These are phyloP conservation scores for Candida tibetensis DNA, from an alignment of 805 yeast genomes.

Conservation along the genomic window DNA sequence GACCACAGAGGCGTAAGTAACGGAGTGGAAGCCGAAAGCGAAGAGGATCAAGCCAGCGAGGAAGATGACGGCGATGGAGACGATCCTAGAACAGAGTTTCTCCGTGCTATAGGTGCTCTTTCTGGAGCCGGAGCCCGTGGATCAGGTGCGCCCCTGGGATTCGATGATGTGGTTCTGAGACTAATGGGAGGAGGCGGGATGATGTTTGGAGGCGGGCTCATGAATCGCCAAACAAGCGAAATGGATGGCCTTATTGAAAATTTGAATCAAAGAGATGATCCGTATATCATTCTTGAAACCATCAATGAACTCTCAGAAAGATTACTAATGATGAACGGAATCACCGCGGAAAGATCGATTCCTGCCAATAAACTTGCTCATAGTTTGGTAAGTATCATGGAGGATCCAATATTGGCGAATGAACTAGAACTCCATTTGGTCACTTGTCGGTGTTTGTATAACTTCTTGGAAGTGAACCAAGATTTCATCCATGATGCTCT, in stretches of 20 bases:
- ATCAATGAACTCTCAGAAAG: slow-evolving; percentile 63
- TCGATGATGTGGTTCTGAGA: slow-evolving; percentile 34
- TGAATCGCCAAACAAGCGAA: slow-evolving; percentile 24
- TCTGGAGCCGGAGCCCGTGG: slow-evolving; percentile 9
- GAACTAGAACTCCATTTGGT: slow-evolving; percentile 79
- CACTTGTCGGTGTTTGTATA: slow-evolving; percentile 80
- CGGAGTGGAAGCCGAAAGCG: slow-evolving; percentile 11
- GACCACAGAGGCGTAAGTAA: slow-evolving; percentile 7
- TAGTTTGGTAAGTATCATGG: slow-evolving; percentile 55
- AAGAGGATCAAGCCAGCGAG: slow-evolving; percentile 14
- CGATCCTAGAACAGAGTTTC: slow-evolving; percentile 24
- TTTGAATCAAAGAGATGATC: slow-evolving; percentile 48
- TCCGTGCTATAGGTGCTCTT: slow-evolving; percentile 25
- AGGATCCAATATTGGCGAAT: slow-evolving; percentile 54
- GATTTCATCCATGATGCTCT: slow-evolving; percentile 64
- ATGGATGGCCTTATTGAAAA: slow-evolving; percentile 35
- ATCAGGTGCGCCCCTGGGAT: slow-evolving; percentile 11
- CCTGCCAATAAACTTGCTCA: slow-evolving; percentile 58
- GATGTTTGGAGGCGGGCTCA: slow-evolving; percentile 13
- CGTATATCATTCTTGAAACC: slow-evolving; percentile 60
- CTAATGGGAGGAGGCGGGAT: slow-evolving; percentile 28
- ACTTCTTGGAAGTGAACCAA: slow-evolving; percentile 70
- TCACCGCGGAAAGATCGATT: slow-evolving; percentile 59
- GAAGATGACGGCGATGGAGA: slow-evolving; percentile 12
- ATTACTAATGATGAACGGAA: slow-evolving; percentile 64